These are phyloP conservation scores for Naganishia sp. DNA, from an alignment of 1,284 basidiomycete species.

Conservation along the genomic window DNA sequence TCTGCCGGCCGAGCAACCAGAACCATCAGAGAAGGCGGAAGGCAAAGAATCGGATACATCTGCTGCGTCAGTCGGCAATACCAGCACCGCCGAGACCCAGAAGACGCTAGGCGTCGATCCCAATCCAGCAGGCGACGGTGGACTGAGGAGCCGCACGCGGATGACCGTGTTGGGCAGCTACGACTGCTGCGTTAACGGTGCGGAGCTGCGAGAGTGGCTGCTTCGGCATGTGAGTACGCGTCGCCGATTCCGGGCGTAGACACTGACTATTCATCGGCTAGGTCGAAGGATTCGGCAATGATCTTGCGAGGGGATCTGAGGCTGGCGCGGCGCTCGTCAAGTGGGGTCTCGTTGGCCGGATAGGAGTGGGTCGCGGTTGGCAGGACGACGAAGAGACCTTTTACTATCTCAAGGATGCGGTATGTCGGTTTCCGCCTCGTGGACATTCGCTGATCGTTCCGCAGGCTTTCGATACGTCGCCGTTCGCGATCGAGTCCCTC, in stretches of 20 bases:
- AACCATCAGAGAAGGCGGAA: conserved; percentile 37
- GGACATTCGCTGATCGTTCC: background rate
- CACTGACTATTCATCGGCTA: background rate
- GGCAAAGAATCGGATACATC: conserved; percentile 30
- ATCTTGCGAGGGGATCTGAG: conserved; percentile 73
- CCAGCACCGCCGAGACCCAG: conserved; percentile 34
- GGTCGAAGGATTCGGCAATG: conserved; percentile 67
- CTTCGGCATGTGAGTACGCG: conserved; percentile 57
- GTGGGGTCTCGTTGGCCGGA: conserved; percentile 68
- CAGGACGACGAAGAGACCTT: conserved; percentile 48
- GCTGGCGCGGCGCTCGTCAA: conserved; percentile 75
- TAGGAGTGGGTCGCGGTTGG: conserved; percentile 60
- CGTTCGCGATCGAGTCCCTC: conserved; percentile 34
- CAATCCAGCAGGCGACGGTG: conserved; percentile 61
- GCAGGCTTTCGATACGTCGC: conserved; percentile 32
- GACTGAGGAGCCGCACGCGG: conserved; percentile 64
- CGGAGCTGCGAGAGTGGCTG: conserved; percentile 75
- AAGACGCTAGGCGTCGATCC: conserved; percentile 39
- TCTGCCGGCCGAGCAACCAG: conserved; percentile 38
- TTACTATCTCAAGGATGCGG: conserved; percentile 44
- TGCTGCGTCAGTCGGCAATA: background rate
- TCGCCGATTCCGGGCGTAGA: background rate
- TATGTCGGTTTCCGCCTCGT: conserved; percentile 1
- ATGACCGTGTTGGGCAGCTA: conserved; percentile 86
- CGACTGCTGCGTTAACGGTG: conserved; percentile 77